These are phyloP conservation scores for Aspergillus sp. DNA, from an alignment of 2,329 filamentous ascomycete species.

Conservation along the genomic window DNA sequence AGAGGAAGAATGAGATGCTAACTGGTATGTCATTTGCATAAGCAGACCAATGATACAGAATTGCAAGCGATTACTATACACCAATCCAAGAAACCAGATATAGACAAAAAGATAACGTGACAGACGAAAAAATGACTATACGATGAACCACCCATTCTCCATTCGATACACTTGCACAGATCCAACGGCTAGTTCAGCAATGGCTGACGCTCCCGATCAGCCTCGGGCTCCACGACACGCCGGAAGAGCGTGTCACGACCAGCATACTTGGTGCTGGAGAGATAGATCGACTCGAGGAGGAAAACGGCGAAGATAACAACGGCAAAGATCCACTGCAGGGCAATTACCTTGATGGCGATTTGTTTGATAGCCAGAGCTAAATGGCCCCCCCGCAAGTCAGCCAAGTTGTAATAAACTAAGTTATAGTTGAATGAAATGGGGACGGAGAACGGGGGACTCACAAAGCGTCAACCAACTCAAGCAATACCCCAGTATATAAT, in stretches of 20 bases:
- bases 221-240: constrained; percentile 25
- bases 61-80: no score
- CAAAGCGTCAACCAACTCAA: constrained; percentile 65
- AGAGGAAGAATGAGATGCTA: no score
- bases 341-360: constrained; percentile 62
- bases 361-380: constrained; percentile 65
- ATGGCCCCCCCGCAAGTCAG: constrained; percentile 6
- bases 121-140: no score
- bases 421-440: not conserved
- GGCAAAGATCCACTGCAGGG: constrained; percentile 88
- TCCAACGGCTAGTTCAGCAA: constrained; percentile 32
- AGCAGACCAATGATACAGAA: no score
- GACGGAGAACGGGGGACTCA: constrained; percentile 29
- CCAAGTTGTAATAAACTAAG: not conserved
- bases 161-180: no score
- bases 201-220: constrained; percentile 47
- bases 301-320: constrained; percentile 72
- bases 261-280: constrained; percentile 26
- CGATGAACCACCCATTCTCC: no score
- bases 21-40: no score
- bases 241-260: constrained; percentile 31
- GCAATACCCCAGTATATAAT: constrained; percentile 68
- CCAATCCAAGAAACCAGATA: no score
- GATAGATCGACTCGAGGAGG: constrained; percentile 56
- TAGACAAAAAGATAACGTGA: no score